Percentiles rank a stretch among this genome's conserved stretches.
These are phyloP conservation scores for Tuber brumale DNA, from an alignment of 495 filamentous ascomycete genomes.

Conservation along the genomic window DNA sequence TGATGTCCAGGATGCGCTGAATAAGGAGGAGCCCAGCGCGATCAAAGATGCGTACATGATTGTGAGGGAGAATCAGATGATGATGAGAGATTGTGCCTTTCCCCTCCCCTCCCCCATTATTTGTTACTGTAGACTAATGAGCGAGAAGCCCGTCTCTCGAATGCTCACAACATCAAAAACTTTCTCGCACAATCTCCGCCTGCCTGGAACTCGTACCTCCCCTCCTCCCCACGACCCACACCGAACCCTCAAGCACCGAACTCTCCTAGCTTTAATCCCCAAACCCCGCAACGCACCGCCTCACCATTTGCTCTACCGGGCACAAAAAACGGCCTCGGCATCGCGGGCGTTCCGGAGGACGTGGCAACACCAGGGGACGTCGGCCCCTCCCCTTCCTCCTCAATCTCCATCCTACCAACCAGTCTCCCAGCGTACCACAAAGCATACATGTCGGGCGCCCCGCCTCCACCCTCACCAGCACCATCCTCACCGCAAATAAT, in stretches of 20 bases:
- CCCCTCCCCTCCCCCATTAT: conserved; percentile 14
- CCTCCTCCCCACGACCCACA: conserved; percentile 42
- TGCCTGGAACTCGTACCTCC: conserved; percentile 45
- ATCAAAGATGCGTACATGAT: conserved; percentile 99
- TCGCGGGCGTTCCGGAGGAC: conserved; percentile 37
- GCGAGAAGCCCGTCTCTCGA: conserved; percentile 45
- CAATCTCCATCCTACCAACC: conserved; percentile 77
- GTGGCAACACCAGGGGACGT: conserved; percentile 34
- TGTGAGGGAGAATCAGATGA: conserved; percentile 93
- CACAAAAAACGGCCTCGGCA: conserved; percentile 34
- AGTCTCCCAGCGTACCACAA: conserved; percentile 83
- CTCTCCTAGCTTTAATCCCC: conserved; percentile 22
- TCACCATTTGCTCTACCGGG: conserved; percentile 35
- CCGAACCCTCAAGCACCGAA: conserved; percentile 25
- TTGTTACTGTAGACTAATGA: conserved; percentile 8
- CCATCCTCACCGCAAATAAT: conserved; percentile 21
- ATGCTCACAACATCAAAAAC: conserved; percentile 46
- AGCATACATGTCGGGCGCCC: conserved; percentile 60
- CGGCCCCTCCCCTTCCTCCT: conserved; percentile 35
- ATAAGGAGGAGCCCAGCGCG: conserved; percentile 84
- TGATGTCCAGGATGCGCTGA: conserved; percentile 89
- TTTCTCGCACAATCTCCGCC: conserved; percentile 53
- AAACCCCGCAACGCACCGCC: conserved; percentile 28
- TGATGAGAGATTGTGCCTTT: conserved; percentile 71
- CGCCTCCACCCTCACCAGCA: conserved; percentile 19